Conservation (phyloP, 73 alveolate genomes). For the Urostyla sp. region DNA sequence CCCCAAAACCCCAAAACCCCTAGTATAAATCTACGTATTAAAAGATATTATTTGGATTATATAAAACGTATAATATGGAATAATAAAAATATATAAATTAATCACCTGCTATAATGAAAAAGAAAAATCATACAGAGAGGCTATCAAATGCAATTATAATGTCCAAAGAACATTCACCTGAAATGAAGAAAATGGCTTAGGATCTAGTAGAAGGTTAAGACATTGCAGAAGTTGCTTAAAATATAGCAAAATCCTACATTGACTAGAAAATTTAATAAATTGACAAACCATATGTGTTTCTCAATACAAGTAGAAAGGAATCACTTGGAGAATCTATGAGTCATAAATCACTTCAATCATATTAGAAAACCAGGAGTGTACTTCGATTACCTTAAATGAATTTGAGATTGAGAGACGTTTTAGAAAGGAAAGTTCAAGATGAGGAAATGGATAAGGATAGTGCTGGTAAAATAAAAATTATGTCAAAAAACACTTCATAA, state of each 20-base stretch:
- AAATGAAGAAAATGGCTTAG: no score
- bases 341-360: not conserved
- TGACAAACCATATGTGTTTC: not conserved
- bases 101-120: no score
- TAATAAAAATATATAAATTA: no score
- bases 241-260: constrained; percentile 1
- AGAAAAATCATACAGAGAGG: no score
- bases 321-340: not conserved
- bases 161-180: no score
- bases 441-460: not conserved
- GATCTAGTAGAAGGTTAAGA: no score
- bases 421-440: not conserved
- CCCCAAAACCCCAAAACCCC: no score
- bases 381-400: not conserved
- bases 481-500: not conserved
- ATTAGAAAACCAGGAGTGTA: not conserved
- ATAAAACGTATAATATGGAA: no score
- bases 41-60: no score
- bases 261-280: no score
- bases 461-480: not conserved
- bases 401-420: not conserved
- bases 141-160: no score
- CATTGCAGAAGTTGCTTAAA: constrained; percentile 6
- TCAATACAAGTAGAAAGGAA: not conserved
- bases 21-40: no score